phyloP scores from a whole-genome alignment of 768 basidiomycete species.

The Rickenella mellea region DNA sequence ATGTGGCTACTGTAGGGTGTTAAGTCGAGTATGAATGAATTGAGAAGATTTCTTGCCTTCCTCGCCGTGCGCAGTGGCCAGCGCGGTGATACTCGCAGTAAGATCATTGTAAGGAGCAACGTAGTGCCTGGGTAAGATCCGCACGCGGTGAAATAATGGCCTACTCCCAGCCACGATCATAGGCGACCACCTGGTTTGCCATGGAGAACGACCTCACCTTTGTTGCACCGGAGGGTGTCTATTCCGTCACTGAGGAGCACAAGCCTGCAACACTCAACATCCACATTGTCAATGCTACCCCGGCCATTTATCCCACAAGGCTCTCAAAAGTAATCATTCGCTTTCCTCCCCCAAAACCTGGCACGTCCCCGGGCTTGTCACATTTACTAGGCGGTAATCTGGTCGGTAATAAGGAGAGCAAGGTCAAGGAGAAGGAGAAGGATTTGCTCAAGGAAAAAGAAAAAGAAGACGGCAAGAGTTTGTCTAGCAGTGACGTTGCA shows the following conservation, averaged over 20 bases:
- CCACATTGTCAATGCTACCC: conserved; percentile 22
- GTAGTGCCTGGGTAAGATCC: too few species aligned
- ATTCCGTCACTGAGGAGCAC: conserved; percentile 82
- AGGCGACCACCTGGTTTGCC: too few species aligned
- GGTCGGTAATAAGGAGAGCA: conserved; percentile 2
- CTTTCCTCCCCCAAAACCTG: conserved; percentile 47
- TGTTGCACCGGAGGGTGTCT: conserved; percentile 84
- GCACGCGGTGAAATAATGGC: too few species aligned
- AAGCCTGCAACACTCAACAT: conserved; percentile 46
- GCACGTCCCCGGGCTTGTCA: conserved; percentile 51
- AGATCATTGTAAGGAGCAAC: too few species aligned
- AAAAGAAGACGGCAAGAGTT: conserved; percentile 52
- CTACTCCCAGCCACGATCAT: too few species aligned
- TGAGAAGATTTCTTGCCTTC: too few species aligned
- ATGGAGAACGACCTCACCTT: conserved; percentile 84
- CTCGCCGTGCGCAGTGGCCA: too few species aligned
- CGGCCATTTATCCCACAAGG: conserved; percentile 43
- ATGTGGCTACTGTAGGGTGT: too few species aligned
- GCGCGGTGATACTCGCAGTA: too few species aligned
- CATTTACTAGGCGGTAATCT: conserved; percentile 59
- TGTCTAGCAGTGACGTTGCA: conserved; percentile 76
- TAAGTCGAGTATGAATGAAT: too few species aligned
- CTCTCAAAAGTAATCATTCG: conserved; percentile 54
- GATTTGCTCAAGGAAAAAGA: conserved; percentile 52
- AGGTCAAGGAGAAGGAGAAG: conserved; percentile 23